Evolutionary conservation across 352 stramenopile genomes (phyloP), one percentile per base, ranked within the genome.

Genomic region (Phytopythium mirpurense): DNA sequence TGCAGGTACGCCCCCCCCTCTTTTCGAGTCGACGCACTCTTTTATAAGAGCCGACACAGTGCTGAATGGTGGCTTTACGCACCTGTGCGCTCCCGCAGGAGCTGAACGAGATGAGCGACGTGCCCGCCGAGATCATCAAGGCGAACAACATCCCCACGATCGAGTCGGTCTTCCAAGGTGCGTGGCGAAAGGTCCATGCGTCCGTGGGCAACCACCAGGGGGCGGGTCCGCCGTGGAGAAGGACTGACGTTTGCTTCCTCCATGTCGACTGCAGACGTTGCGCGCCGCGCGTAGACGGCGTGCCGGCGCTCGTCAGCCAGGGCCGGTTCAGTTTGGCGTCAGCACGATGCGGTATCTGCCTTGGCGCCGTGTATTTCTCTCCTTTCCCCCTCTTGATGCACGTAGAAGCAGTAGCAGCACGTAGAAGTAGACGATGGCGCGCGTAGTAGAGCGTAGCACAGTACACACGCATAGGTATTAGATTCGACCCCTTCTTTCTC

Each of bases 81-180:
- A n/a, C n/a, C n/a, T n/a, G n/a, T n/a, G n/a, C n/a, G n/a, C n/a
- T n/a, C n/a, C 16, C 29, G 18, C 43, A 93, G 83, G 62, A 93
- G 62, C 59, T 93, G 44, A 93, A 93, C 54, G 83, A 93, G 65
- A 73, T 91, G 72, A 81, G 74, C 54, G 83, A 93, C 65, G 56
- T 93, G 49, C 72, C 83, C n/a, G 53, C 68, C 19, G 83, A 91
- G 24, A 76, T 91, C 37, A 54, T 93, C 26, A 73, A 85, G 44
- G 67, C 77, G 31, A 89, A 93, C 72, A 87, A 90, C 58, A 80
- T 89, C 41, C n/a, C 52, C 23, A 91, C 78, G 46, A 66, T 93
- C 52, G 62, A 75, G 26, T 75, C 63, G 14, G 81, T 93, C 29
- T 93, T 93, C 62, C 71, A 65, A 15, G 78, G 83, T 91, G 70